A percentile compares a stretch with the other conserved stretches of the same genome.
Conservation (phyloP, 352 stramenopile genomes). For the Phytophthora gonapodyides region DNA sequence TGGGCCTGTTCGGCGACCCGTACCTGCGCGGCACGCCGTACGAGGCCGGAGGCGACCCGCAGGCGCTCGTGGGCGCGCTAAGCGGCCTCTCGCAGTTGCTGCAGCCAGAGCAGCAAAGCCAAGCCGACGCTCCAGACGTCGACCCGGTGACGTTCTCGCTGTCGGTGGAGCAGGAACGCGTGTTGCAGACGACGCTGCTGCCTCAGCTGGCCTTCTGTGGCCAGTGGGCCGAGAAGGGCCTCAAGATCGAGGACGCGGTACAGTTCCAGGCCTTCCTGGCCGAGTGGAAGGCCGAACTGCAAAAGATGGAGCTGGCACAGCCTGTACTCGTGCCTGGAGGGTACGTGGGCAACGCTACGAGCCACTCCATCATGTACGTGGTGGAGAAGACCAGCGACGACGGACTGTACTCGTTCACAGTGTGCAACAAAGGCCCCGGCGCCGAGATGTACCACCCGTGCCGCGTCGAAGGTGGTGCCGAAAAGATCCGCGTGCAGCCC, state of each 20-base stretch:
- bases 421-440: slow-evolving; percentile 89
- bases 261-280: slow-evolving; percentile 69
- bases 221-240: slow-evolving; percentile 58
- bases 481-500: slow-evolving; percentile 83
- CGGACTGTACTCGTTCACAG: slow-evolving; percentile 71
- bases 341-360: slow-evolving; percentile 73
- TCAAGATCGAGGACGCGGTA: slow-evolving; percentile 62
- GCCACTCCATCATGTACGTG: slow-evolving; percentile 85
- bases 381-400: slow-evolving; percentile 68
- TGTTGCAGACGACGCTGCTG: slow-evolving; percentile 52
- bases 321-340: slow-evolving; percentile 74
- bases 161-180: slow-evolving; percentile 50
- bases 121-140: slow-evolving; percentile 1
- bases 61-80: slow-evolving; percentile 62
- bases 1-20: slow-evolving; percentile 82
- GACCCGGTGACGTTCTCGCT: slow-evolving; percentile 59
- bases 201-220: slow-evolving; percentile 59
- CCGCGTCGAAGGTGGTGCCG: slow-evolving; percentile 18
- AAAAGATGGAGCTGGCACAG: slow-evolving; percentile 43
- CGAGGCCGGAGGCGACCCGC: slow-evolving; percentile 71
- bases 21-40: slow-evolving; percentile 79
- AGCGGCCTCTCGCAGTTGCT: slow-evolving; percentile 48
- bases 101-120: slow-evolving; percentile 21
- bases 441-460: slow-evolving; percentile 84
- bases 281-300: slow-evolving; percentile 72